These are phyloP conservation scores for Monosporascus sp. DNA, from an alignment of 2,329 filamentous ascomycete genomes.

Conservation along the genomic window DNA sequence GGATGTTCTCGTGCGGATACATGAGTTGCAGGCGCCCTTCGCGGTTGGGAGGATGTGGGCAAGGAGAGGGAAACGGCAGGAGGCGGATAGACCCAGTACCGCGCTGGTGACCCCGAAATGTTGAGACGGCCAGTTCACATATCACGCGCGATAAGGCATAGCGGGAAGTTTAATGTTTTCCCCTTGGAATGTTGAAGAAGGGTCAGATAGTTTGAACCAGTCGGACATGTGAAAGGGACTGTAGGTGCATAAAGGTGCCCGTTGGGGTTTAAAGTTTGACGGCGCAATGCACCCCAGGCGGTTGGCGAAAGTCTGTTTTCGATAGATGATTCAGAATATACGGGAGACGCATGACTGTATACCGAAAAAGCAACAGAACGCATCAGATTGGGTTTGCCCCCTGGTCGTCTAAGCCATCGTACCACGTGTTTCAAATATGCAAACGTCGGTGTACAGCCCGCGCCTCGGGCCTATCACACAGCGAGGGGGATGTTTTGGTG, in stretches of 20 bases:
- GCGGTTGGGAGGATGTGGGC: not conserved
- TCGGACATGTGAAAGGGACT: not conserved
- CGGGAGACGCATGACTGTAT: not conserved
- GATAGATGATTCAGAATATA: not conserved
- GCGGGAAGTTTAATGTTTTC: not conserved
- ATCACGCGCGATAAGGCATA: not conserved
- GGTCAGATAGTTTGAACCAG: not conserved
- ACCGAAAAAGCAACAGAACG: not conserved
- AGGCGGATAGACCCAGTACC: not conserved
- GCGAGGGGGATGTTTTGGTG: not conserved
- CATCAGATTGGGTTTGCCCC: not conserved
- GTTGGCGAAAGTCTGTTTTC: not conserved
- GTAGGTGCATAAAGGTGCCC: not conserved
- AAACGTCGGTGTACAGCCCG: not conserved
- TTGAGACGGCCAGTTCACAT: not conserved
- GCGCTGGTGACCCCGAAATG: not conserved
- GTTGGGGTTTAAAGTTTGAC: not conserved
- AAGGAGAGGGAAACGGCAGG: not conserved
- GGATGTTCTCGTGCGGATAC: not conserved
- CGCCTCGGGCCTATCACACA: not conserved
- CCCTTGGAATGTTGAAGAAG: not conserved
- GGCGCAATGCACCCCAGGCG: not conserved
- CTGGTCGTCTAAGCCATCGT: not conserved
- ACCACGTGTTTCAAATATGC: not conserved
- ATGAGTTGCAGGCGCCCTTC: not conserved